A percentile compares a stretch with the other conserved stretches of the same genome.
Conservation (phyloP, 1,284 basidiomycete species). For the Laetiporus sulphureus region DNA sequence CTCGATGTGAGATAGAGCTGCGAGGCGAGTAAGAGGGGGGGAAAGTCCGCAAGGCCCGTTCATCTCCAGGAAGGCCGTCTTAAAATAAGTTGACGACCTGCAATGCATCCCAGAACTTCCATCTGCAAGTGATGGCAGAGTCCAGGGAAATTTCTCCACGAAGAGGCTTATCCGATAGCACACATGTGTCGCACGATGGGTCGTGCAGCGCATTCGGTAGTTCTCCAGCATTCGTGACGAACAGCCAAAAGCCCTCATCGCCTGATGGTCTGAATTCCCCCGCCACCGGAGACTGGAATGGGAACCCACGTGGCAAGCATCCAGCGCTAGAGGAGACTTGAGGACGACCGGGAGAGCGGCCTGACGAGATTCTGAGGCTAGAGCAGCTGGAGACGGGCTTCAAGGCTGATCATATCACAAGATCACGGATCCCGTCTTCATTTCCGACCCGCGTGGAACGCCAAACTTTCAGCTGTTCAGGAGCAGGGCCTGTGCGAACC, state of each 20-base stretch:
- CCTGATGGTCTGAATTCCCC: slow-evolving; percentile 8
- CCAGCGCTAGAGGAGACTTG: slow-evolving; percentile 4
- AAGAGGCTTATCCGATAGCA: slow-evolving; percentile 16
- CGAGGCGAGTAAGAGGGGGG: slow-evolving; percentile 1
- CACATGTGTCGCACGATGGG: slow-evolving; percentile 26
- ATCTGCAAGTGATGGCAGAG: slow-evolving; percentile 1
- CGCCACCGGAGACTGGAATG: slow-evolving; percentile 7
- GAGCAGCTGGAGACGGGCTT: no score
- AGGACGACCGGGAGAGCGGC: slow-evolving; percentile 1
- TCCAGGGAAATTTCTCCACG: background rate
- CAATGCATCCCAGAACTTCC: slow-evolving; percentile 2
- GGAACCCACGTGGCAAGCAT: slow-evolving; percentile 13
- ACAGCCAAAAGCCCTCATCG: slow-evolving; percentile 33
- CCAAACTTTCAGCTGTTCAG: no score
- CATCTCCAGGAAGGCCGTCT: no score
- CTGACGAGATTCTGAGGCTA: no score
- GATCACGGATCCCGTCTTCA: no score
- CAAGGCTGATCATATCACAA: no score
- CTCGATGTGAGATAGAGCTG: no score
- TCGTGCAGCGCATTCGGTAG: slow-evolving; percentile 4
- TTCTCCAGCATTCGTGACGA: slow-evolving; percentile 17
- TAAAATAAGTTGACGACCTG: no score
- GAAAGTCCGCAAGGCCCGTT: no score
- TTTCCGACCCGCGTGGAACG: no score
- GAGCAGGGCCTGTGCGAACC: no score